These are phyloP conservation scores for Sonneratia caseolaris DNA, from an alignment of 345 rosid species.

Conservation along the genomic window DNA sequence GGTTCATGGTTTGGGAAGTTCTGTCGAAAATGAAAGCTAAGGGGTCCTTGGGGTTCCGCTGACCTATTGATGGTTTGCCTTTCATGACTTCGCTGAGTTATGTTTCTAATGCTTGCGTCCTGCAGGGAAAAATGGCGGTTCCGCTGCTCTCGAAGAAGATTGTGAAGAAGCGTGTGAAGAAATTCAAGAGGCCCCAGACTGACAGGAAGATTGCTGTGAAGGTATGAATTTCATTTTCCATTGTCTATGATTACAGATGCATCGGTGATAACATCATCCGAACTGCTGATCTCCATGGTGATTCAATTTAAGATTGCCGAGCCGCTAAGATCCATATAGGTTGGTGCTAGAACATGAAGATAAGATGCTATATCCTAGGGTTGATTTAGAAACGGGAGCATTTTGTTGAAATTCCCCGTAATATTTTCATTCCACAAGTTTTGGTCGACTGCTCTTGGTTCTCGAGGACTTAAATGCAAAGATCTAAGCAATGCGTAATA, in stretches of 20 bases:
- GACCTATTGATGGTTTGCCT: too few relatives aligned
- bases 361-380: neutral
- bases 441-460: too few relatives aligned
- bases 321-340: neutral
- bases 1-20: too few relatives aligned
- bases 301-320: neutral
- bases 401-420: neutral
- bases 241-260: too few relatives aligned
- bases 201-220: conserved; percentile 12
- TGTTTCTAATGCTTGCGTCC: neutral
- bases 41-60: too few relatives aligned
- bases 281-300: neutral
- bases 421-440: too few relatives aligned
- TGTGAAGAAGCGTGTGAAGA: conserved; percentile 17
- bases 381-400: neutral
- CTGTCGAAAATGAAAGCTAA: too few relatives aligned
- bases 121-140: conserved; percentile 13
- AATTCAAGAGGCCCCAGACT: conserved; percentile 21
- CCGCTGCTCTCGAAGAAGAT: conserved; percentile 19
- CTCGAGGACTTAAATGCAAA: too few relatives aligned
- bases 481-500: too few relatives aligned
- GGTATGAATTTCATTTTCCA: conserved; percentile 1
- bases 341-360: neutral
- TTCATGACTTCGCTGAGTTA: too few relatives aligned
- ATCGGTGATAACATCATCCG: neutral